Evolutionary conservation across 495 filamentous ascomycete species (phyloP), one percentile per base, ranked within the genome.

Genomic region (Gamarada debralockiae): DNA sequence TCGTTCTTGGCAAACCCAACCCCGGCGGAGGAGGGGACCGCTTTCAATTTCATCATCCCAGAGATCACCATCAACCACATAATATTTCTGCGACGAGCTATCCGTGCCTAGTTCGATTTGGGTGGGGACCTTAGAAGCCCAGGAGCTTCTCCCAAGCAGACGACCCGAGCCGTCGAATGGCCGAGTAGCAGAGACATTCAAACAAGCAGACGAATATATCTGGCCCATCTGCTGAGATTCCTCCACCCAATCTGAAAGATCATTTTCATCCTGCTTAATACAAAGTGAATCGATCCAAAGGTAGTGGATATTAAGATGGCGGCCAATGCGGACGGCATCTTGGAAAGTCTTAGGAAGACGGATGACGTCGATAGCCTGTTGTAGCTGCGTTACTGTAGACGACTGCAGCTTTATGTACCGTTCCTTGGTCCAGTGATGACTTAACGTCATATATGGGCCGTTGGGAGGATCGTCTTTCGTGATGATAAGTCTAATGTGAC

Each of bases 1-100:
- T n/a, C 49, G 22, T 52, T 52, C 49, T 22, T 52, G 49, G 15
- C 21, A 43, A 15, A 42, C 49, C 49, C 49, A 52, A 10, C 36
- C 49, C 33, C 49, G 39, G 18, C 34, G 38, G 17, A 31, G 37
- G 2, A 41, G 33, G 39, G 43, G 20, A 34, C 31, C n/a, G n/a
- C n/a, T 34, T n/a, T 34, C 31, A n/a, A 34, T n/a, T 17, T 34
- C 31, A n/a, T 34, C 31, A 8, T 34, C 31, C 31, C 31, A 34
- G 8, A 34, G 8, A 34, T 34, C 31, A n/a, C 31, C 31, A 34
- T 34, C 31, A 34, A 8, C n/a, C 31, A 34, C 31, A 34, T 34
- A 34, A 34, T 34, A 34, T 8, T n/a, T 34, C 31, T 34, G 31
- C 31, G n/a, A n/a, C 8, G n/a, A n/a, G 8, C 31, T n/a, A 34